Percentiles rank a stretch among this genome's conserved stretches.
phyloP scores from a whole-genome alignment of 495 filamentous ascomycete species.

The Talaromyces thailandensis region DNA sequence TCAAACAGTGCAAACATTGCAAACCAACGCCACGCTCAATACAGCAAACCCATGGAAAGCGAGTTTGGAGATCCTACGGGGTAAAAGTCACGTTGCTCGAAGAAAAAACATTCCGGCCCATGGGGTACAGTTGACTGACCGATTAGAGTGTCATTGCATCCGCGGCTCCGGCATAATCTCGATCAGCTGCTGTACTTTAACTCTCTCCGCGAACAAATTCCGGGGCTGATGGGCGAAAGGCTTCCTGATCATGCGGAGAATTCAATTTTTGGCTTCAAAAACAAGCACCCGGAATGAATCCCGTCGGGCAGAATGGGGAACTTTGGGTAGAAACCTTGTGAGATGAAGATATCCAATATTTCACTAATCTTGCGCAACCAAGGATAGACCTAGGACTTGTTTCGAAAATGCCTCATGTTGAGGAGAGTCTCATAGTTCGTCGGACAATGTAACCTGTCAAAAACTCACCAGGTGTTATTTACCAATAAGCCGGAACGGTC shows the following conservation, averaged over 20 bases:
- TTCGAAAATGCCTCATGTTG: background rate
- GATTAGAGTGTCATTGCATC: background rate
- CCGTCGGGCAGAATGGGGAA: background rate
- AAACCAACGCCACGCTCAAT: background rate
- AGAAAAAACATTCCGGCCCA: constrained; percentile 1
- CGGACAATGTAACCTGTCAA: background rate
- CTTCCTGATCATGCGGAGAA: background rate
- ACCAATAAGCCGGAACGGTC: background rate
- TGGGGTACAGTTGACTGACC: too few species aligned
- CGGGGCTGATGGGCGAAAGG: background rate
- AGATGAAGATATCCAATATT: background rate
- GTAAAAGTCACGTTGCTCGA: background rate
- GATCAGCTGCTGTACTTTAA: background rate
- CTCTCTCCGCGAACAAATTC: background rate
- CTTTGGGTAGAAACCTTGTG: background rate
- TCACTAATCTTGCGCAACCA: background rate
- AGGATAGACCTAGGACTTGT: background rate
- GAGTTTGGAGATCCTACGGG: background rate
- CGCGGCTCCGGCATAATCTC: background rate
- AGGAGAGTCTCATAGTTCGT: background rate
- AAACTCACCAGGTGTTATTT: background rate
- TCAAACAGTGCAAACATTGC: background rate
- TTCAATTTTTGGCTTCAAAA: background rate
- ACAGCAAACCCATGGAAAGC: background rate
- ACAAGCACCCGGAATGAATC: background rate